phyloP scores from a whole-genome alignment of 2,329 filamentous ascomycete species.

The Paraconiothyrium brasiliense region DNA sequence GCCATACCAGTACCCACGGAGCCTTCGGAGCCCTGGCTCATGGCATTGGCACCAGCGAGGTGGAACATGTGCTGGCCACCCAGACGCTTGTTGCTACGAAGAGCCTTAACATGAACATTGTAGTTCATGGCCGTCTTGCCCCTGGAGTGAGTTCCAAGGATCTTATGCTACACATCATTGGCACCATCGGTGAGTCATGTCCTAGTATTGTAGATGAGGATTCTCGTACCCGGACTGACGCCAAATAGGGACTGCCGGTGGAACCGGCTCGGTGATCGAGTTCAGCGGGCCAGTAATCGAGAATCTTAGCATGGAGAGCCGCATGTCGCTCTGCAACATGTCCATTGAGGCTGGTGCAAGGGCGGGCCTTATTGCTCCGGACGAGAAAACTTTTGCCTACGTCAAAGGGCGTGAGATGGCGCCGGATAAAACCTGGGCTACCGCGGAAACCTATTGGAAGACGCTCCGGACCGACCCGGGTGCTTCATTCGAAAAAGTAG shows the following conservation, averaged over 20 bases:
- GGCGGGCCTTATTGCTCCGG: conserved; percentile 95
- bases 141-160: conserved; percentile 97
- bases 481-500: conserved; percentile 88
- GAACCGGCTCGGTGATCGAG: conserved; percentile 94
- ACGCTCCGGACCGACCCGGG: conserved; percentile 84
- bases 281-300: conserved; percentile 96
- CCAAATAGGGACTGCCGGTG: conserved; percentile 76
- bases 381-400: conserved; percentile 93
- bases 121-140: conserved; percentile 88
- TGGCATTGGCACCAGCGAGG: conserved; percentile 97
- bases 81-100: conserved; percentile 93
- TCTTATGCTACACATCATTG: conserved; percentile 91
- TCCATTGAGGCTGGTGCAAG: conserved; percentile 95
- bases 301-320: conserved; percentile 89
- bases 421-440: conserved; percentile 89
- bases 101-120: conserved; percentile 98
- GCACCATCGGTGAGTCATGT: conserved; percentile 72
- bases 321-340: conserved; percentile 99
- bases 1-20: conserved; percentile 96
- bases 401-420: conserved; percentile 90
- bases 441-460: conserved; percentile 87
- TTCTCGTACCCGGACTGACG: background rate
- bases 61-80: conserved; percentile 96
- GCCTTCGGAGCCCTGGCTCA: conserved; percentile 95
- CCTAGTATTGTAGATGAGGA: background rate